phyloP scores from a whole-genome alignment of 1,284 basidiomycete species.

The Boletellus deceptivus region DNA sequence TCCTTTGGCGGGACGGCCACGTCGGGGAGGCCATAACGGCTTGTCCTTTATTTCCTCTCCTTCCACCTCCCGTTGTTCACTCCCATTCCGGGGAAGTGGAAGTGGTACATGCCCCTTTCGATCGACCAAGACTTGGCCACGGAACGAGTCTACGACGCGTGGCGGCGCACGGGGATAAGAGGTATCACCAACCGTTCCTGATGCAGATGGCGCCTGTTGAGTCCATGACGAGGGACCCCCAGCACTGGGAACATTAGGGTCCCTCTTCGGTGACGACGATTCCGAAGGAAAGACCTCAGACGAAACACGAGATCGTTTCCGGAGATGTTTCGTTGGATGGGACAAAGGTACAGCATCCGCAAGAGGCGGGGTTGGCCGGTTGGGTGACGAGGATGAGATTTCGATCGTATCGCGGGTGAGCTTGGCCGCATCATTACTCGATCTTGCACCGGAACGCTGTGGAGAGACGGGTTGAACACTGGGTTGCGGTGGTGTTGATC shows the following conservation, averaged over 20 bases:
- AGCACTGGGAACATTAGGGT: neutral
- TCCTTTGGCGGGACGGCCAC: constrained; percentile 1
- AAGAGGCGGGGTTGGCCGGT: neutral
- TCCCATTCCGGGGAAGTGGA: neutral
- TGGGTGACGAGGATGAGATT: neutral
- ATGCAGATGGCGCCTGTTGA: neutral
- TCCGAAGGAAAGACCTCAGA: constrained; percentile 23
- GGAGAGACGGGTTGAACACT: neutral
- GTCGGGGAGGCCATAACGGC: constrained; percentile 23
- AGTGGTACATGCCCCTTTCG: constrained; percentile 19
- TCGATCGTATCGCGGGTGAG: constrained; percentile 1
- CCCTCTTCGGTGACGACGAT: constrained; percentile 9
- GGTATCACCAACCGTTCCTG: neutral
- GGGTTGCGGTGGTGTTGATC: neutral
- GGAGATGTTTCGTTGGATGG: constrained; percentile 5
- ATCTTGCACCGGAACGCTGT: neutral
- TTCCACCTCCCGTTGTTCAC: neutral
- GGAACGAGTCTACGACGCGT: constrained; percentile 21
- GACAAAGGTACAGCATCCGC: neutral
- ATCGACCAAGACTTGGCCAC: constrained; percentile 22
- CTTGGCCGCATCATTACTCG: neutral
- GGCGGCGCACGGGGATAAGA: constrained; percentile 20
- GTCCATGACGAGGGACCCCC: neutral
- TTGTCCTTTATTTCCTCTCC: neutral
- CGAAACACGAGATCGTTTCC: constrained; percentile 8